Base-by-base conservation (phyloP, 2,329 filamentous ascomycete species). In the Blastomyces parvus region DNA sequence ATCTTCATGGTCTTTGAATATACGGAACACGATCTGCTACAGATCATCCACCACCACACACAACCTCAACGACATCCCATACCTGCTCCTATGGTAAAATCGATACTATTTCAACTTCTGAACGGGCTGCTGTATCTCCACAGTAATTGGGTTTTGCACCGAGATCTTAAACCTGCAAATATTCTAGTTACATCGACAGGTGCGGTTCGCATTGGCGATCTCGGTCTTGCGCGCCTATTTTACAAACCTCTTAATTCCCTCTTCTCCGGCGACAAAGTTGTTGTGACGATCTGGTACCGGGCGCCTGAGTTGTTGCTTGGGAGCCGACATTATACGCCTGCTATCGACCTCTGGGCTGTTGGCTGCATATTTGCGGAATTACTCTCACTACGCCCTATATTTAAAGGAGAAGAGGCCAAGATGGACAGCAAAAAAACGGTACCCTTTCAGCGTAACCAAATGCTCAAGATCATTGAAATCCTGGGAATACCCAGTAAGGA, bases 1-100 rank as follows among this genome's bases (percentile, higher is more conserved):
- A 97, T 99, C 74, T 99, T 92, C 78, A 99, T 99, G 89, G 92
- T 99, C 1, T 97, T 99, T 70, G 94, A 97, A 76, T 99, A 96
- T 75, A 94, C 94, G 68, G 94, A 99, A 77, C 94, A 99, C 75
- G 94, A 99, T 76, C 80, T 99, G 46, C 82, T 99, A 4, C 94
- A 99, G 75, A 97, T 99, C 74, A 97, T 99, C 69, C 94, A 99
- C 74, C 92, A 97, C 74, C 94, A 99, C 76, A 96, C 90, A 1
- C 88, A 96, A 74, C 88, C 92, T 64, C 87, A 91, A 36, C 84
- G 92, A 33, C 90, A 94, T 69, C 88, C 90, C 6, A 97, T 99
- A 64, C 91, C 93, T 0, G 88, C 93, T 0, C 81, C 86, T 30
- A 96, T 91, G 64, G 88, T 99, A 72, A 93, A 93, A 72, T 95